Base-by-base conservation (phyloP, 2,329 filamentous ascomycete genomes). In the Hypoxylon sp. region DNA sequence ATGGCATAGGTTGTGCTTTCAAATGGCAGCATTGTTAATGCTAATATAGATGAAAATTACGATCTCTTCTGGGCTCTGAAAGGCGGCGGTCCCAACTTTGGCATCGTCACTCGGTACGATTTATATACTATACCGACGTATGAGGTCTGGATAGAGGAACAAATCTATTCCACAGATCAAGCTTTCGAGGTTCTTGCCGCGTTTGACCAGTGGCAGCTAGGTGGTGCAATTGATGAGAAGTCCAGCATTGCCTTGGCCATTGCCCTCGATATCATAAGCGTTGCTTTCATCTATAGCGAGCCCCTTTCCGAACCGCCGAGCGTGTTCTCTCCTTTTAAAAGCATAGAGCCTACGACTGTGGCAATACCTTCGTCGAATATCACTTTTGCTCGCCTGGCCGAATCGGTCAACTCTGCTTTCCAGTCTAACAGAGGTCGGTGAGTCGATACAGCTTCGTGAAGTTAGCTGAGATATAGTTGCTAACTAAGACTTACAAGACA, bases 31-130 rank as follows among this genome's bases (percentile, higher is more conserved):
- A 72, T 83, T 29, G 66, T 79, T 11, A 74, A 75, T 10, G 79
- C 76, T 11, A 78, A 73, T 31, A 54, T 54, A 0, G 48, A 60
- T 0, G 41, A 69, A 1, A 72, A 81, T 46, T 29, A 62, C 0
- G 79, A 83, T 58, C 73, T 83, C 0, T 83, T 73, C 64, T 75
- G 73, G 60, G 80, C 79, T 1, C 70, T 82, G 2, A 78, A 79
- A 54, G 81, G 81, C 3, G 81, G 81, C 11, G 73, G 74, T 15
- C 77, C 72, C 55, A 83, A 83, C 60, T 78, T 80, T 40, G 79
- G 78, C 29, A 72, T 78, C 51, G 71, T 75, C 1, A 74, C 77
- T 1, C 59, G 66, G 4, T 73, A 75, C 50, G 70, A 74, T 26
- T 48, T 77, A 11, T 59, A 63, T 24, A 70, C 65, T 7, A 52